Base-by-base conservation (phyloP, 495 filamentous ascomycete genomes). In the Bryoglossum gracile region DNA sequence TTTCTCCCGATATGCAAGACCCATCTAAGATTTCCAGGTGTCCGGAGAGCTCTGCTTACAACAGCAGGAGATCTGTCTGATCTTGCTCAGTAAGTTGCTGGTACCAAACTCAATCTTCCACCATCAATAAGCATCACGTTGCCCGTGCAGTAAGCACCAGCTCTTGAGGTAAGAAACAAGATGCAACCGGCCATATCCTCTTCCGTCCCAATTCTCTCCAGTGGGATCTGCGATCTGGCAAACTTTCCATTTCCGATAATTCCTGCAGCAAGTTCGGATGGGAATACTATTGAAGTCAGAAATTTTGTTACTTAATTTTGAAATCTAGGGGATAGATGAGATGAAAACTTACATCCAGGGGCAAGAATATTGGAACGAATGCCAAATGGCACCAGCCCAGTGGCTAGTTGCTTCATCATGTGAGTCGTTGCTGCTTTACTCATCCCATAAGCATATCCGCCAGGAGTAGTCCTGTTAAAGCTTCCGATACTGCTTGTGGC, bases 181-280 rank as follows among this genome's bases (percentile, higher is more conserved):
- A 82, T 76, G n/a, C 68, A 57, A 3, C 77, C 82, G 0, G 74
- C 77, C 72, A 86, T 79, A 48, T 86, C 83, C 51, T 82, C 74
- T 5, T 73, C 67, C 0, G 61, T 65, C 6, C 79, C 81, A 33
- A 70, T 63, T 34, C 73, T 57, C 4, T 70, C 70, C 3, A 73
- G 58, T 1, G 82, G 81, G 26, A 82, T 70, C 44, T 71, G 65
- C 8, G 56, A 48, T 1, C 66, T 61, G 1, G 65, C 65, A 42
- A 72, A 73, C 4, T 61, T 71, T 4, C 72, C 68, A 8, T 77
- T 50, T 4, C 45, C 39, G 8, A 64, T 68, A 39, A 77, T 68
- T 13, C 66, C 61, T 3, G 65, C 65, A 2, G 82, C 69, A 76
- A 86, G 81, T 38, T 85, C 81, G 25, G 76, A 81, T 2, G 76